Conservation (phyloP, 176 grass and related monocot species). For the Neostapfia colusana region DNA sequence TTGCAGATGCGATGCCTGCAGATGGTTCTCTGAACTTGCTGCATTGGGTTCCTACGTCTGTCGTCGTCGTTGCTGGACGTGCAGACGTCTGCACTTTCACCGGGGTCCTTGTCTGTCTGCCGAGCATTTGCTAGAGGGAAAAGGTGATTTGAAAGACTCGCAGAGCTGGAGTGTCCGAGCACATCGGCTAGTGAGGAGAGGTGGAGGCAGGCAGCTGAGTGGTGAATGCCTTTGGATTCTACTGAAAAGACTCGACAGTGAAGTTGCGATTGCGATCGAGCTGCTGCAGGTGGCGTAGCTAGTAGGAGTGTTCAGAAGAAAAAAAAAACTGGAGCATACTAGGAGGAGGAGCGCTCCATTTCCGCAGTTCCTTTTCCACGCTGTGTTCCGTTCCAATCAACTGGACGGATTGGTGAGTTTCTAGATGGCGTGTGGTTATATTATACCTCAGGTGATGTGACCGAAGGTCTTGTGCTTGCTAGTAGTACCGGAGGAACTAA, state of each 20-base stretch:
- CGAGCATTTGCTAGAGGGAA: not conserved
- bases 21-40: not conserved
- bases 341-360: not conserved
- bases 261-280: not conserved
- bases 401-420: conserved; percentile 21
- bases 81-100: not conserved
- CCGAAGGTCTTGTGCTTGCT: conserved; percentile 4
- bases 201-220: not conserved
- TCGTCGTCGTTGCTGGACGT: not conserved
- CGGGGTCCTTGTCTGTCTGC: not conserved
- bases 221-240: not conserved
- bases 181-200: not conserved
- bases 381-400: conserved; percentile 16
- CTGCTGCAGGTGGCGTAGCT: no score
- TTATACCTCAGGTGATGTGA: conserved; percentile 17
- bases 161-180: conserved; percentile 21
- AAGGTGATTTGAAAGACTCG: conserved; percentile 17
- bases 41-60: not conserved
- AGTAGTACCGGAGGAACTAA: no score
- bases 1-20: not conserved
- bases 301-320: no score
- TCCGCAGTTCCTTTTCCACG: not conserved
- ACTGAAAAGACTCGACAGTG: conserved; percentile 25
- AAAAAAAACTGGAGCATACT: not conserved
- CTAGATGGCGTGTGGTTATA: not conserved